Base-by-base conservation (phyloP, 768 basidiomycete species). In the Boletus rufocinnamomeus region DNA sequence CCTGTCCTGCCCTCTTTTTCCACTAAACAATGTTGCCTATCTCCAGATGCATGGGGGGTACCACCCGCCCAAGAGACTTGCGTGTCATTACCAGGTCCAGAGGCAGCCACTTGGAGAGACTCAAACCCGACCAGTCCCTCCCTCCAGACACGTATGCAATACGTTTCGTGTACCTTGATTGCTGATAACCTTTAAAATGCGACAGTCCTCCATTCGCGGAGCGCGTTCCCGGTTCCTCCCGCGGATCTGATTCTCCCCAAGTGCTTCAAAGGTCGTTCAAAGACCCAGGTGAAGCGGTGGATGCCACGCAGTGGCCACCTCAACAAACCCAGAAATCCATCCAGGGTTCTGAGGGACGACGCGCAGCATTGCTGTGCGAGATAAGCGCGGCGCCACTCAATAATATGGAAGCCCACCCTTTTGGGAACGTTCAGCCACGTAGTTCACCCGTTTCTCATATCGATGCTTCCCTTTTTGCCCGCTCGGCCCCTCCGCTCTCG, bases 11-110 rank as follows among this genome's bases (percentile, higher is more conserved):
- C 13, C 17, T 23, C 47, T 45, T 50, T 30, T n/a, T 13, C 50
- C 38, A 25, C 53, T 21, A 0, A 16, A 55, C 54, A 3, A 73
- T 70, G 70, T 13, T 48, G 0, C 43, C 57, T 44, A 49, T 57
- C 40, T 61, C 60, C 51, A 81, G 81, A 17, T 75, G 69, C 52
- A 69, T 74, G 66, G 69, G 74, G 1, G 79, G 79, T 45, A 72
- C 77, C 63, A 70, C 79, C 5, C 72, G 75, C 35, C 77, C 79
- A 0, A 62, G 56, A 10, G 73, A 75, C 44, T 50, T 82, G 21
- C 74, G 74, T 8, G 54, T 61, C n/a, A 53, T 75, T 17, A 68
- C 76, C 55, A 77, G 74, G 73, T 76, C 73, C 44, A 65, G 67
- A 11, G 76, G 76, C 21, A 74, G 75, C 9, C 53, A 62, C 5